Evolutionary conservation across 2,329 filamentous ascomycete species (phyloP).

Genomic region (Xylariomycetidae sp.): DNA sequence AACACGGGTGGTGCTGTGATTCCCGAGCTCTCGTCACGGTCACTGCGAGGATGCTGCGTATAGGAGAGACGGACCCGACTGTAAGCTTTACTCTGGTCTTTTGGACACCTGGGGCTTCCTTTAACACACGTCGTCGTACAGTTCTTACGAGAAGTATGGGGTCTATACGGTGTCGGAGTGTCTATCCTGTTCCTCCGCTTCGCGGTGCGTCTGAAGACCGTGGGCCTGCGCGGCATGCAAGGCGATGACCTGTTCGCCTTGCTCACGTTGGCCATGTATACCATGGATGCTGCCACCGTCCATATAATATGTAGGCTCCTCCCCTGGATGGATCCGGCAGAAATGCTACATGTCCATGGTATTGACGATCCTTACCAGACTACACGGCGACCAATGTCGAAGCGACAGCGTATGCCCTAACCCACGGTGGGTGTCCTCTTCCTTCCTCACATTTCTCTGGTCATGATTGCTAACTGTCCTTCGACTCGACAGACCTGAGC

Average conservation of each 20-base stretch:
- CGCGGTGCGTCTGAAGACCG: slow-evolving; percentile 29
- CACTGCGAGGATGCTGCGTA: no score
- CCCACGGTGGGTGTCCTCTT: neutral
- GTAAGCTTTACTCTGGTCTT: no score
- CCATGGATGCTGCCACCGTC: slow-evolving; percentile 29
- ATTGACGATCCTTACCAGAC: slow-evolving; percentile 14
- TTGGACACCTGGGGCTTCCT: no score
- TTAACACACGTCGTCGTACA: slow-evolving; percentile 1
- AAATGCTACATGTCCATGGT: neutral
- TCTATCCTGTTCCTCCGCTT: slow-evolving; percentile 28
- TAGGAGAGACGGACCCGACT: no score
- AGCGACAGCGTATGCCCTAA: slow-evolving; percentile 1
- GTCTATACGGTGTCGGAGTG: slow-evolving; percentile 26
- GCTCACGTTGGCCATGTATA: slow-evolving; percentile 28
- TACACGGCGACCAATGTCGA: slow-evolving; percentile 24
- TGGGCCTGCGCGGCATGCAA: slow-evolving; percentile 30
- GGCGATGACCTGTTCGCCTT: slow-evolving; percentile 34
- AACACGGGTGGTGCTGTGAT: no score
- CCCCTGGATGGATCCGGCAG: no score
- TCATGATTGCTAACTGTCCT: neutral
- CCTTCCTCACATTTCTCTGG: neutral
- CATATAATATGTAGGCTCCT: slow-evolving; percentile 26
- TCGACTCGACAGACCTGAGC: slow-evolving; percentile 16
- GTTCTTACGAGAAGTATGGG: slow-evolving; percentile 27
- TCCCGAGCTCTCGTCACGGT: no score